These are phyloP conservation scores for Fusarium staphyleae DNA, from an alignment of 2,329 filamentous ascomycete species.

Conservation along the genomic window DNA sequence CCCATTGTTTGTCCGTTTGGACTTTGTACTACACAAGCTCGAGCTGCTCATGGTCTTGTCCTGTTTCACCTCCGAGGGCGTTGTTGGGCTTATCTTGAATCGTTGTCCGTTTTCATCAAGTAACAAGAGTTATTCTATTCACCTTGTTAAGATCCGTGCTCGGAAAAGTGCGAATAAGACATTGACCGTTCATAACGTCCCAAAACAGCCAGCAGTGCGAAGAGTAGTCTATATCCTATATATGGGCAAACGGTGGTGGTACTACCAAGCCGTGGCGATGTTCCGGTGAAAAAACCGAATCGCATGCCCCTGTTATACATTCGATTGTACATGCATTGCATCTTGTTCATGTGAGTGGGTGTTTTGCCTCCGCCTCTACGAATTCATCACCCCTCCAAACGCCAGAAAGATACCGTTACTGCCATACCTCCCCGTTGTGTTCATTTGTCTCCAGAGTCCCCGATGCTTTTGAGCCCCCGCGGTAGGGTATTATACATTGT, in stretches of 20 bases:
- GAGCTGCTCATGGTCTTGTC: constrained; percentile 3
- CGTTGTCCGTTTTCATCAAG: constrained; percentile 7
- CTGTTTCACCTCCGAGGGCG: constrained; percentile 11
- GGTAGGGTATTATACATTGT: constrained; percentile 17
- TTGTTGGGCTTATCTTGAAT: constrained; percentile 13
- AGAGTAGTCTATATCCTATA: not conserved
- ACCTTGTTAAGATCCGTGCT: not conserved
- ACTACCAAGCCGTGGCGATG: constrained; percentile 6
- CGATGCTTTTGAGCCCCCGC: not conserved
- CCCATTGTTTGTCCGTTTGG: not conserved
- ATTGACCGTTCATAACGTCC: not conserved
- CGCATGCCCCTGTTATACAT: constrained; percentile 24
- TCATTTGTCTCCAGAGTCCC: constrained; percentile 2
- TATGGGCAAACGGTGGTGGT: not conserved
- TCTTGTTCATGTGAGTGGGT: constrained; percentile 6
- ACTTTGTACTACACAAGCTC: not conserved
- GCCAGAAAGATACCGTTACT: constrained; percentile 17
- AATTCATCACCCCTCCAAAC: constrained; percentile 18
- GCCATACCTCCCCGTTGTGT: constrained; percentile 16
- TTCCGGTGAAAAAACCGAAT: not conserved
- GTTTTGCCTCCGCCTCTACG: constrained; percentile 15
- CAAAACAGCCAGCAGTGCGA: not conserved
- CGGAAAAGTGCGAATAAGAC: not conserved
- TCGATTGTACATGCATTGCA: constrained; percentile 16
- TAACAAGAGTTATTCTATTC: constrained; percentile 9